Evolutionary conservation across 192 early-diverging fungal genomes (phyloP), one percentile per base, ranked within the genome.

Genomic region (Entomortierella lignicola): DNA sequence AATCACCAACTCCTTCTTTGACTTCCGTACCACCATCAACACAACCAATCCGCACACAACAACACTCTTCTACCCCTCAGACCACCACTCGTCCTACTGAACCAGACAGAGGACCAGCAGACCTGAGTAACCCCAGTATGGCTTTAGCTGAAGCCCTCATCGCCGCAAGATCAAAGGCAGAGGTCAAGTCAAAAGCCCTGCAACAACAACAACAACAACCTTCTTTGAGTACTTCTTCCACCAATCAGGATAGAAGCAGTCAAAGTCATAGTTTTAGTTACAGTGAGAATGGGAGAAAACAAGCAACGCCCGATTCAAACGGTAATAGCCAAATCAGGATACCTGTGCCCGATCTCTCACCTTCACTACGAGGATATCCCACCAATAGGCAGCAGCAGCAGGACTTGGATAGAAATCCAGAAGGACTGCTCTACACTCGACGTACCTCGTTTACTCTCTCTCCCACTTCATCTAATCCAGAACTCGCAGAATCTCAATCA

Each of bases 51-150:
- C 42, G 53, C 44, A 47, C 44, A 31, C 53, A 60, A 31, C 53
- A 60, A 26, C 31, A 51, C 42, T 29, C 74, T 4, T 53, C 65
- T 26, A 57, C 55, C 27, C 17, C 63, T 25, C 55, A 57, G 55
- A 57, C 25, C 50, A 57, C 25, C 50, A 47, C 30, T 18, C 65
- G 62, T 39, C 75, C 61, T 6, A 37, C 42, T 5, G 75, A 79
- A 21, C 66, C 68, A 30, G 75, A 79, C 43, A 67, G 75, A 18
- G 75, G 75, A 25, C 75, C 75, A 31, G 75, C 75, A 27, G 75
- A 79, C 41, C 43, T 79, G 20, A 79, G 75, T 50, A 79, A 79
- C 26, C 75, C 75, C 11, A 79, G 75, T 43, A 70, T 65, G 52
- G 75, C 67, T 21, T 57, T 79, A 1, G 75, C 75, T 30, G 75